Percentiles rank a stretch among this genome's conserved stretches.
Conservation (phyloP, 2,329 filamentous ascomycete species). For the Hymenoscyphus linearis region DNA sequence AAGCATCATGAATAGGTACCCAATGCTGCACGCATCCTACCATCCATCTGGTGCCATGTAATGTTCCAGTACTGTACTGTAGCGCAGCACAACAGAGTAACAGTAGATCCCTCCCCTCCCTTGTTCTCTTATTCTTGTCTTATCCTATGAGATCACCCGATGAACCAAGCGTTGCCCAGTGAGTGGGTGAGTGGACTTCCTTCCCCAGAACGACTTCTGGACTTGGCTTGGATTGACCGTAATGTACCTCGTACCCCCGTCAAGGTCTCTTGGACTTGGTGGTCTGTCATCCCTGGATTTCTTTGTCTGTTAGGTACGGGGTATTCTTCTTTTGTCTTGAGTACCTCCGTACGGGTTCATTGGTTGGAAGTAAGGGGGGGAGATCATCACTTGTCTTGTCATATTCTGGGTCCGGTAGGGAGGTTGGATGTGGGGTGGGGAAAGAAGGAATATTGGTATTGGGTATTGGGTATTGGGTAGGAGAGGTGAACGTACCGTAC, state of each 20-base stretch:
- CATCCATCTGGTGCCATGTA: too few species aligned
- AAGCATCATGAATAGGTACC: not conserved
- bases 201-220: too few species aligned
- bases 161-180: constrained; percentile 1
- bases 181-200: too few species aligned
- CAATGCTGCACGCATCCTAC: too few species aligned
- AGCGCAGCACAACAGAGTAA: not conserved
- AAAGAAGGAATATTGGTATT: not conserved
- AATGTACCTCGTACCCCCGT: too few species aligned
- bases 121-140: too few species aligned
- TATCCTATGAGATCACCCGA: constrained; percentile 8
- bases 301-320: not conserved
- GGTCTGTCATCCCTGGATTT: too few species aligned
- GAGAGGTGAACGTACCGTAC: not conserved
- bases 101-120: not conserved
- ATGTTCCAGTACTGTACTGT: too few species aligned
- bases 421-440: not conserved
- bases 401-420: too few species aligned
- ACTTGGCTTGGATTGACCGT: too few species aligned
- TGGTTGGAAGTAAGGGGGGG: not conserved
- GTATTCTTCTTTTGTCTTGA: not conserved
- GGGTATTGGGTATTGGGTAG: too few species aligned
- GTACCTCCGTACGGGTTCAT: not conserved
- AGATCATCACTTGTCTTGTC: not conserved
- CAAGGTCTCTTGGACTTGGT: too few species aligned